phyloP scores from a whole-genome alignment of 1,284 basidiomycete genomes.

The Papiliotrema fonsecae region DNA sequence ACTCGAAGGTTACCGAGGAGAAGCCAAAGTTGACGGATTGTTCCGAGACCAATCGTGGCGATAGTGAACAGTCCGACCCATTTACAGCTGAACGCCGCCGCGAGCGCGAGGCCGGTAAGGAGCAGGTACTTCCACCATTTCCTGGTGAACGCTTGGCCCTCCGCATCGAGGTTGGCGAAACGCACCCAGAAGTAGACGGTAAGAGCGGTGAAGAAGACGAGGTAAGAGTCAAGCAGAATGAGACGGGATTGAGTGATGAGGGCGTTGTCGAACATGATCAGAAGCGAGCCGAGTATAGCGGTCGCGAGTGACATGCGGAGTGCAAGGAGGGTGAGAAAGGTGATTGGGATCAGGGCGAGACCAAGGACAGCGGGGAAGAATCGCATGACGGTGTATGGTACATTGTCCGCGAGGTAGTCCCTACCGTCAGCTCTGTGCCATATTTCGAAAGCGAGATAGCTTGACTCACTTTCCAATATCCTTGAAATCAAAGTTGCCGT shows the following conservation, averaged over 20 bases:
- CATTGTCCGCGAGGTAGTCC: conserved; percentile 63
- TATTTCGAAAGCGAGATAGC: background rate
- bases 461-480: conserved; percentile 63
- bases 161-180: conserved; percentile 80
- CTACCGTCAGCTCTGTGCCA: conserved; percentile 48
- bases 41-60: conserved; percentile 82
- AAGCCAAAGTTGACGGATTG: conserved; percentile 81
- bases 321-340: conserved; percentile 89
- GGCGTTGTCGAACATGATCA: conserved; percentile 96
- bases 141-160: conserved; percentile 65
- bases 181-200: conserved; percentile 80
- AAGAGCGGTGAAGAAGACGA: conserved; percentile 95
- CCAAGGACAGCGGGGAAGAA: conserved; percentile 86
- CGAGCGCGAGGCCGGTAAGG: conserved; percentile 83
- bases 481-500: conserved; percentile 93
- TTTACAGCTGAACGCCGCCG: conserved; percentile 89
- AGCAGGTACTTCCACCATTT: conserved; percentile 90
- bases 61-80: conserved; percentile 99
- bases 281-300: conserved; percentile 79
- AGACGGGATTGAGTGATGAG: conserved; percentile 91
- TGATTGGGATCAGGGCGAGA: conserved; percentile 78
- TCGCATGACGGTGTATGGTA: conserved; percentile 96
- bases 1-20: conserved; percentile 83
- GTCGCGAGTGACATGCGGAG: conserved; percentile 86
- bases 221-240: conserved; percentile 93